Percentiles rank a stretch among this genome's conserved stretches.
Conservation (phyloP, 192 early-diverging fungal species). For the Lobosporangium transversale region DNA sequence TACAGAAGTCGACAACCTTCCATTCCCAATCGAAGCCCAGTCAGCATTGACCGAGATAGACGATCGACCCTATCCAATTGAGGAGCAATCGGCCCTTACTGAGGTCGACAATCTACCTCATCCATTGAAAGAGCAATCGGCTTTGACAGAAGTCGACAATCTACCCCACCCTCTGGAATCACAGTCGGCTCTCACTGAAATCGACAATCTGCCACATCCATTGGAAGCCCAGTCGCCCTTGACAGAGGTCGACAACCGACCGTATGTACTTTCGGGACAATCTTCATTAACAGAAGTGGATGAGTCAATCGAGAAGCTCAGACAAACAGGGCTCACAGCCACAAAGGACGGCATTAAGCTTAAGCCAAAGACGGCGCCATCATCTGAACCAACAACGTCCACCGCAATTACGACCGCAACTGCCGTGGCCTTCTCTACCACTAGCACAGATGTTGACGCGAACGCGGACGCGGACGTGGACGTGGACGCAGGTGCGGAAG, state of each 20-base stretch:
- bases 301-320: background rate
- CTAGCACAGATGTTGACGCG: background rate
- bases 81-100: conserved; percentile 38
- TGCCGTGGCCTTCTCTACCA: conserved; percentile 6
- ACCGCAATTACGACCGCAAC: background rate
- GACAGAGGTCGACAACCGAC: conserved; percentile 34
- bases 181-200: conserved; percentile 30
- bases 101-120: conserved; percentile 29
- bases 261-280: conserved; percentile 22
- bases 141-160: conserved; percentile 26
- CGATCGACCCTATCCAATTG: conserved; percentile 17
- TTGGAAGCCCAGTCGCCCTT: conserved; percentile 38
- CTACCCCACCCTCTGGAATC: conserved; percentile 27
- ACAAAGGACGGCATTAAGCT: background rate
- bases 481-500: no score
- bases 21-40: conserved; percentile 23
- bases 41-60: conserved; percentile 35
- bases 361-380: background rate
- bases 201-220: conserved; percentile 32
- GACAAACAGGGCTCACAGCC: background rate
- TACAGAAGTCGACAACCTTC: conserved; percentile 28
- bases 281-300: conserved; percentile 29
- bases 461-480: no score
- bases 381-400: background rate
- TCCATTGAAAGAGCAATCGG: conserved; percentile 21